Base-by-base conservation (phyloP, 805 yeast genomes). In the Saturnispora hagleri region DNA sequence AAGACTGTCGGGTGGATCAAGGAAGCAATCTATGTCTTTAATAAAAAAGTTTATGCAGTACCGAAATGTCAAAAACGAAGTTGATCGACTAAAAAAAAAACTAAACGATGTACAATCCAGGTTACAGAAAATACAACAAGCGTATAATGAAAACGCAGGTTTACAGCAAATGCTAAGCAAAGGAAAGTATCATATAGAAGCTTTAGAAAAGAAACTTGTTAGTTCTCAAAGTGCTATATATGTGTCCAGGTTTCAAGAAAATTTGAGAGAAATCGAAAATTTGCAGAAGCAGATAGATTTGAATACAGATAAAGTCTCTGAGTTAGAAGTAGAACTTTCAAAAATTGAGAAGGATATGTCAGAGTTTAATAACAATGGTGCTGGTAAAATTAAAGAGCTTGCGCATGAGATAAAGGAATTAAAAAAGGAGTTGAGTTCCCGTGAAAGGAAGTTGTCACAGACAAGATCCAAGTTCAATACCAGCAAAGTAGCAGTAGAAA, bases 1-100 rank as follows among this genome's bases (percentile, higher is more conserved):
- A 15, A 87, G 96, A 7, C 72, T 93, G 27, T 86, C 97, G 1
- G 99, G 99, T 46, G 98, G 98, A n/a, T 82, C 95, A 20, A 75
- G 91, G 58, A 81, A 74, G 56, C 72, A 73, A 47, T 70, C 78
- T 15, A 74, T 79, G 1, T 77, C 89, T 0, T 66, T 85, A 3
- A 71, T 90, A 52, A 64, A 79, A 10, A 79, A 78, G 43, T 79
- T 89, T 64, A 91, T 84, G 60, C 77, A 77, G 53, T 83, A 76
- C 58, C 65, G 67, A 17, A 61, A 56, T 3, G 60, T 80, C 38
- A 77, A 77, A 57, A 52, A 55, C 1, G 76, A 77, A 44, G 65
- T 85, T 43, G 57, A 60, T 3, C 56, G 58, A 0, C 56, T 82
- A 1, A 67, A 69, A 27, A 50, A 43, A 3, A 75, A 79, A 51